Base-by-base conservation (phyloP, 2,329 filamentous ascomycete species). In the Fusarium poae region DNA sequence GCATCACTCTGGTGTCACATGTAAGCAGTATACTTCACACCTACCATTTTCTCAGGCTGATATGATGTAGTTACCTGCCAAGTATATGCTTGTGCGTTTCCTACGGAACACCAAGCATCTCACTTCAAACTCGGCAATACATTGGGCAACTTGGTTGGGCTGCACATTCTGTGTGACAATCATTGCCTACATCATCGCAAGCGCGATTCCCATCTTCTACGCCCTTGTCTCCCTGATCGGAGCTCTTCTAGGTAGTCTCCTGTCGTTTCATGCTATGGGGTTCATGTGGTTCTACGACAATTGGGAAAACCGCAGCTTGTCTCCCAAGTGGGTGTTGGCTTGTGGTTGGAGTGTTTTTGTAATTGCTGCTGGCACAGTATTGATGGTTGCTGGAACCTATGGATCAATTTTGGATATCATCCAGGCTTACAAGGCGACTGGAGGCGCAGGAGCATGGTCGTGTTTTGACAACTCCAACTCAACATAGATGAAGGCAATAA, bases 301-400 rank as follows among this genome's bases (percentile, higher is more conserved):
- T n/a, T 76, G 70, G 72, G 30, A 67, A 46, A 32, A 65, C 54
- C 52, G 72, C 42, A 27, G 32, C 3, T 20, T 42, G 2, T 46
- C 60, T 1, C 30, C 37, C 2, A 67, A 46, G 5, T 48, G 51
- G 52, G 7, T 67, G 21, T 40, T 51, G 5, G 27, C 57, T 18
- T 54, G 64, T 27, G 50, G 42, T 27, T 56, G 66, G 57, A 29
- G 50, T 25, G 6, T 49, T 8, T 70, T 70, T 13, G 66, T 70
- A 2, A 58, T 70, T 35, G 35, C 52, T 32, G 62, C 62, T 1
- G 73, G 72, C 8, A 71, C 63, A 0, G 82, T 83, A 57, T 56
- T 83, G 8, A 83, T 80, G 77, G 70, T 83, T n/a, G 79, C 76
- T 13, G 82, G 82, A 5, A 83, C 82, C 0, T 84, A 83, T 51